phyloP scores from a whole-genome alignment of 2,329 filamentous ascomycete genomes.

The Passalora sequoiae region DNA sequence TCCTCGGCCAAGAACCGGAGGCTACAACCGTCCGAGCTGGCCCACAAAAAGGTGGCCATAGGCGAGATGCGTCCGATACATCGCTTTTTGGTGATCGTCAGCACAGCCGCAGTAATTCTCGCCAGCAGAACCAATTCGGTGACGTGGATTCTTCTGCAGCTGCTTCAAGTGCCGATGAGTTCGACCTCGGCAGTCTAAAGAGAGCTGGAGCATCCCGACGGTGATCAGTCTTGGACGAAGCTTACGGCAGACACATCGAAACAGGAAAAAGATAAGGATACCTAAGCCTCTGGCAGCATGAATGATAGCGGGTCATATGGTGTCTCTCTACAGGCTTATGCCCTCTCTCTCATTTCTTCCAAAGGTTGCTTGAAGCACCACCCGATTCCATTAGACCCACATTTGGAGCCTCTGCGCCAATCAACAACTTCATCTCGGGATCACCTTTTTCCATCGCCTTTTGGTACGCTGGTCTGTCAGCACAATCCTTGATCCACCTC shows the following conservation, averaged over 20 bases:
- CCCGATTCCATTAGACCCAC: slow-evolving; percentile 16
- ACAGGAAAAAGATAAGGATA: no score
- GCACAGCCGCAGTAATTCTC: slow-evolving; percentile 4
- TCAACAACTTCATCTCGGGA: slow-evolving; percentile 24
- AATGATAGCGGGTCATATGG: no score
- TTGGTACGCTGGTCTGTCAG: slow-evolving; percentile 27
- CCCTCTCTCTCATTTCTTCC: slow-evolving; percentile 20
- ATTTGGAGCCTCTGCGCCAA: slow-evolving; percentile 16
- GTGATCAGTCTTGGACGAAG: slow-evolving; percentile 9
- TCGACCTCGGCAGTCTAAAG: slow-evolving; percentile 21
- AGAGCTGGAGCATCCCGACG: slow-evolving; percentile 16
- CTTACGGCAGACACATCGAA: no score
- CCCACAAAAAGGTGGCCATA: not conserved
- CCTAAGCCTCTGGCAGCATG: no score
- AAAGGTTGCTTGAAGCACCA: slow-evolving; percentile 14
- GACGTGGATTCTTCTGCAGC: not conserved
- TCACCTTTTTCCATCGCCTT: slow-evolving; percentile 33
- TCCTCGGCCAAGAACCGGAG: slow-evolving; percentile 18
- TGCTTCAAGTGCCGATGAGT: slow-evolving; percentile 12
- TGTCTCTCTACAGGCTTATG: no score
- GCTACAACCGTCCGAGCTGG: no score
- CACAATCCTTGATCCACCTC: slow-evolving; percentile 28
- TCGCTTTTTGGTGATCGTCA: slow-evolving; percentile 19
- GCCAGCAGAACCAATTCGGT: not conserved
- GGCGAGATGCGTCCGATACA: slow-evolving; percentile 5